Base-by-base conservation (phyloP, 2,329 filamentous ascomycete genomes). In the Alternaria burnsii region DNA sequence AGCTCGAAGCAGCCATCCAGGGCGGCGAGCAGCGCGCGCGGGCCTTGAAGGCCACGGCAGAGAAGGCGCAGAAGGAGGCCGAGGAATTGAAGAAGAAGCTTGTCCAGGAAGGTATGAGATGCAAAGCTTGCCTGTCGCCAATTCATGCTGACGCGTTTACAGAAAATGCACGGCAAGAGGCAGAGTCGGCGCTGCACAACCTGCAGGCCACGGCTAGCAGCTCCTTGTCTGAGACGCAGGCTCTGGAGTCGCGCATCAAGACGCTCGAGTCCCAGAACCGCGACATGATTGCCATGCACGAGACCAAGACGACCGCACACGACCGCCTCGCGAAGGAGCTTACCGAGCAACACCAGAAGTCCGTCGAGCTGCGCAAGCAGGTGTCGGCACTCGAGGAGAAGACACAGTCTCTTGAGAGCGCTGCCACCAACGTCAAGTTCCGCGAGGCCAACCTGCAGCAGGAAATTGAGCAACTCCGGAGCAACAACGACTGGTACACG, bases 401-500 rank as follows among this genome's bases (percentile, higher is more conserved):
- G 24, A 87, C 93, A 18, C 94, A 98, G 76, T 86, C 89, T 43
- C 89, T 93, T 24, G 92, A 94, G 76, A 92, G 92, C 26, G 87
- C 91, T 24, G 88, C 91, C 2, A 92, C 89, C 41, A 92, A 88
- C 59, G 89, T 93, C 63, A 96, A 93, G 71, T 97, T 97, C 82
- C 90, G 92, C 65, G 93, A 97, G 77, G 93, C 97, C 74, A 91
- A 89, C 30, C 83, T 98, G 12, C 89, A 95, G 78, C 94, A 97
- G 77, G 94, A 98, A 77, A 85, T 98, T 36, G 93, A 97, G 42
- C 84, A 96, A 57, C 88, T 94, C 18, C 93, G 93, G 76, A 91
- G 91, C 72, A 97, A 93, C 81, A 92, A 92, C 66, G 94, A 98
- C 71, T 99, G 93, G 91, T 90, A 95, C 57, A 93, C 97, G 74